Evolutionary conservation across 257 asterid species (phyloP), one percentile per base, ranked within the genome.

Genomic region (Cordia subcordata): DNA sequence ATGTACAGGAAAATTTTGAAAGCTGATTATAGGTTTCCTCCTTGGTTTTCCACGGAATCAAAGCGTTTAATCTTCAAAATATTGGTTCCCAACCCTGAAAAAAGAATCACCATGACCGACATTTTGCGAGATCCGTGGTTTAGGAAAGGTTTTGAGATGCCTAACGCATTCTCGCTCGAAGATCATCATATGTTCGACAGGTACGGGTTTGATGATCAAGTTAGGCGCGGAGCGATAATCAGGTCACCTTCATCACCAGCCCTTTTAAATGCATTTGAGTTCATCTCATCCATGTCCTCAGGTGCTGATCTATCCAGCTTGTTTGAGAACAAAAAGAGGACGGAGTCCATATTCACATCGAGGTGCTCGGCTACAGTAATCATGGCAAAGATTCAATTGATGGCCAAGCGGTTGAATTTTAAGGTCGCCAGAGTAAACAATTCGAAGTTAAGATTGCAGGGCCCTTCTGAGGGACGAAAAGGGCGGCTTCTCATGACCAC

Each of bases 231-330:
- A 5, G 40, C 61, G 14, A 56, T 70, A 16, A 67, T 70, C 11
- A 85, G 75, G 53, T 77, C 89, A 12, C 78, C 94, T 12, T 77
- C 85, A 10, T 80, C 88, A 20, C 88, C 89, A 15, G 88, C 85
- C 5, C 67, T 79, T 4, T 33, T 81, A 27, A 84, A 81, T 60
- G 93, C 86, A 0, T 84, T 84, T 33, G 79, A 84, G 65, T 66
- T 84, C 63, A 84, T 84, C 16, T 79, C 88, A 10, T 79, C 89
- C 0, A 70, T 84, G 85, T 81, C 82, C 0, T 55, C 82, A 0
- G 84, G 86, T 11, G 67, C 76, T 19, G 88, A 84, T 8, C 65
- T 84, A 13, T 84, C 88, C 15, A 75, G 65, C 67, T 68, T 84
- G 77, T 79, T 84, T 49, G 88, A 84, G 67, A 81, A 68, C 1